Evolutionary conservation across 306 rosid species (phyloP).

Genomic region (Macrotyloma uniflorum): DNA sequence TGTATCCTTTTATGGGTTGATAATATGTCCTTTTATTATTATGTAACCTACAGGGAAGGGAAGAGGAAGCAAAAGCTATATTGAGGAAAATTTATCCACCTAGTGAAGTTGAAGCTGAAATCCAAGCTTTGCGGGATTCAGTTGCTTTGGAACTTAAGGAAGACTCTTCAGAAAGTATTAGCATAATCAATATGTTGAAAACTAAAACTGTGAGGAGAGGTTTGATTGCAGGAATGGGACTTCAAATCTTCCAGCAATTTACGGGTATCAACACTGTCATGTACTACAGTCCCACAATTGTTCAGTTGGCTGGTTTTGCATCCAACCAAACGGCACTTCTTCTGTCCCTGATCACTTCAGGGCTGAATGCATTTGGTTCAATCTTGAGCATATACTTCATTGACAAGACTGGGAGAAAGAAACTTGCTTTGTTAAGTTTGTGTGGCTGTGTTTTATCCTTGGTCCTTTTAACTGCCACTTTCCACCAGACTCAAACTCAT

Average conservation of each 20-base stretch:
- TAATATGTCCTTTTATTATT: not conserved
- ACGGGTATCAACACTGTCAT: constrained; percentile 67
- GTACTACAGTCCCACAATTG: constrained; percentile 72
- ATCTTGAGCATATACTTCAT: constrained; percentile 64
- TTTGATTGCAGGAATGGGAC: constrained; percentile 63
- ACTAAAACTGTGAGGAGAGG: constrained; percentile 61
- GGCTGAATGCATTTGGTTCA: constrained; percentile 62
- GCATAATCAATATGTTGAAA: constrained; percentile 36
- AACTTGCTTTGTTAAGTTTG: constrained; percentile 57
- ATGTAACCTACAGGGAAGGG: constrained; percentile 45
- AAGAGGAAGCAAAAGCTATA: constrained; percentile 55
- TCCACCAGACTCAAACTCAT: constrained; percentile 46
- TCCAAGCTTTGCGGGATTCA: constrained; percentile 51
- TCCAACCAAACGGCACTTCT: constrained; percentile 64
- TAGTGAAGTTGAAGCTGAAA: constrained; percentile 47
- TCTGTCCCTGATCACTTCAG: constrained; percentile 60
- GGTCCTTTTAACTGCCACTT: constrained; percentile 46
- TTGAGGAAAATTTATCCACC: constrained; percentile 51
- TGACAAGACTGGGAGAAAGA: constrained; percentile 64
- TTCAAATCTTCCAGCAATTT: constrained; percentile 64
- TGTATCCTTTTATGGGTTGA: not conserved
- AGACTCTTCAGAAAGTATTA: constrained; percentile 27
- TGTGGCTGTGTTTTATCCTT: constrained; percentile 51
- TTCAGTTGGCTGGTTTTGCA: constrained; percentile 63
- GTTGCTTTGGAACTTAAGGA: constrained; percentile 42